Base-by-base conservation (phyloP, 805 yeast species). In the Kazachstania africana region DNA sequence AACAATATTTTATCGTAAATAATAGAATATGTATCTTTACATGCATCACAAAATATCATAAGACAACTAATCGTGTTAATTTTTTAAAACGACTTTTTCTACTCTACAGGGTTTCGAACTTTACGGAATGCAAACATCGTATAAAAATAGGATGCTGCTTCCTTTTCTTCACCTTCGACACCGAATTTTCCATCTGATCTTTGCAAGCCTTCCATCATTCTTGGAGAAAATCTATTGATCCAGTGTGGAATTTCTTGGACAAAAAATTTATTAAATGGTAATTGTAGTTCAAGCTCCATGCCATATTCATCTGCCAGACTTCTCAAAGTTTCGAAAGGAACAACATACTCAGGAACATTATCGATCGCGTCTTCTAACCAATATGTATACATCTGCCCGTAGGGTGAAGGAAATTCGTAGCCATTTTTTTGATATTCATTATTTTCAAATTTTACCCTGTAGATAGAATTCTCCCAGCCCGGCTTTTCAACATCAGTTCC, bases 281-380 rank as follows among this genome's bases (percentile, higher is more conserved):
- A 75, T 47, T 77, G 77, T 43, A 72, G 72, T 36, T 77, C 68
- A 36, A 91, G 58, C 35, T 74, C 78, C 39, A 88, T 57, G 10
- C 83, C 83, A 53, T 75, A 81, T 36, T 84, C 93, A 48, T 78
- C 83, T 27, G 95, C 93, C 33, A 88, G 59, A 34, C 78, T 72
- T 54, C 94, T 67, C 36, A 91, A 71, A 1, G 77, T 71, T 47
- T 88, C 96, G 56, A 91, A 85, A 1, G 96, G 97, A 5, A 91
- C 95, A 5, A 91, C 93, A 48, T 80, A 91, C 50, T 91, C 99
- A 0, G 97, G 97, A 16, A 91, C 95, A 46, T 91, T 78, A 39
- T 84, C 95, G 29, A 91, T 88, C 0, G 99, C 98, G 59, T 91
- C 98, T 41, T 75, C 75, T 36, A 91, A 60, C 59, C 65, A 82